Evolutionary conservation across 768 basidiomycete species (phyloP).

Genomic region (Termitomyces sp.): DNA sequence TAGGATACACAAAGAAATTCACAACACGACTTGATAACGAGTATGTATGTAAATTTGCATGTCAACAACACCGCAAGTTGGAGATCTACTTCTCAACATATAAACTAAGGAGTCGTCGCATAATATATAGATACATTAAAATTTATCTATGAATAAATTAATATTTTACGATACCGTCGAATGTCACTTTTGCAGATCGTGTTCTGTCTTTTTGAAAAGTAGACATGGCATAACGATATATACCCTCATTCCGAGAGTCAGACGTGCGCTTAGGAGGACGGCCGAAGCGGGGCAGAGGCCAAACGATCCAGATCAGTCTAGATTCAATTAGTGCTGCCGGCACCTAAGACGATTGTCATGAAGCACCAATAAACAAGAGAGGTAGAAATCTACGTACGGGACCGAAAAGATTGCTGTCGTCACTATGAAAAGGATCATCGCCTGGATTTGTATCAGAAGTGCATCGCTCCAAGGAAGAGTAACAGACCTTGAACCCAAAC

Average conservation of each 20-base stretch:
- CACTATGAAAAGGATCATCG: constrained; percentile 62
- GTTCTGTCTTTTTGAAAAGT: constrained; percentile 36
- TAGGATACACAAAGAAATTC: too few relatives aligned
- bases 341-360: constrained; percentile 25
- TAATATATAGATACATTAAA: not conserved
- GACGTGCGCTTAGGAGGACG: constrained; percentile 14
- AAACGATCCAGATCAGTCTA: constrained; percentile 45
- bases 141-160: not conserved
- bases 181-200: constrained; percentile 35
- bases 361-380: not conserved
- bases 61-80: too few relatives aligned
- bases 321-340: constrained; percentile 50
- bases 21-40: too few relatives aligned
- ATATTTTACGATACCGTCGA: constrained; percentile 9
- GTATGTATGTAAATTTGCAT: too few relatives aligned
- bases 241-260: constrained; percentile 17
- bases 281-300: constrained; percentile 51
- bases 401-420: constrained; percentile 73
- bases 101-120: too few relatives aligned
- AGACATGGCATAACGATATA: constrained; percentile 30
- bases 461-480: not conserved
- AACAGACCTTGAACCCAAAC: constrained; percentile 67
- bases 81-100: too few relatives aligned
- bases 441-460: constrained; percentile 32
- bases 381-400: constrained; percentile 42